A percentile compares a stretch with the other conserved stretches of the same genome.
These are phyloP conservation scores for Lentinus tigrinus DNA, from an alignment of 768 basidiomycete species.

Conservation along the genomic window DNA sequence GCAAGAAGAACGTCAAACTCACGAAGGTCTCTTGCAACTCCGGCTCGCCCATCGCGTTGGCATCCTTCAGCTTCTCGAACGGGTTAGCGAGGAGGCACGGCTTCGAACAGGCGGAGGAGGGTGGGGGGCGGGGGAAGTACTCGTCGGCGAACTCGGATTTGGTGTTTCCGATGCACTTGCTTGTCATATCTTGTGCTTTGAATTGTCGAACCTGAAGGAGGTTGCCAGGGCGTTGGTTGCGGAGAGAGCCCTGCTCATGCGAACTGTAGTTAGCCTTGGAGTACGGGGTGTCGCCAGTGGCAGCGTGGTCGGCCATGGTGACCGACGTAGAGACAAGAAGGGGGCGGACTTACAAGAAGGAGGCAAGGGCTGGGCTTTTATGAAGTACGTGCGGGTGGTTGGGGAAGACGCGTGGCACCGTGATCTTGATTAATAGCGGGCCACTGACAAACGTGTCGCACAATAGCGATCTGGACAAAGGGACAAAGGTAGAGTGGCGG, in stretches of 20 bases:
- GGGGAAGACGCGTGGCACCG: too few relatives aligned
- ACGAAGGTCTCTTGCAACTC: not conserved
- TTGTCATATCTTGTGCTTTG: conserved; percentile 3
- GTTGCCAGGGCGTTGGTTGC: too few relatives aligned
- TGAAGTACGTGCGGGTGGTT: too few relatives aligned
- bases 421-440: not conserved
- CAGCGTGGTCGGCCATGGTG: too few relatives aligned
- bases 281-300: too few relatives aligned
- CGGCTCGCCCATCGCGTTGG: not conserved
- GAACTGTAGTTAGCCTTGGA: too few relatives aligned
- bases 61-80: not conserved
- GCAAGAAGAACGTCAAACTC: not conserved
- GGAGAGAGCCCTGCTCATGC: too few relatives aligned
- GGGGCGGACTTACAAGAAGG: too few relatives aligned
- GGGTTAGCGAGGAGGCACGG: not conserved
- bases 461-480: not conserved
- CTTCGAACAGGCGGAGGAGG: not conserved
- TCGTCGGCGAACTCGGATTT: not conserved
- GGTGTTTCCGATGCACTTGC: not conserved
- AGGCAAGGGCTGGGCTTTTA: too few relatives aligned
- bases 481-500: not conserved
- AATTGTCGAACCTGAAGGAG: not conserved
- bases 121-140: not conserved
- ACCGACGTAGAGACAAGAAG: too few relatives aligned
- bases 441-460: not conserved